Evolutionary conservation across 345 rosid genomes (phyloP).

Genomic region (Eucalyptus curtisii): DNA sequence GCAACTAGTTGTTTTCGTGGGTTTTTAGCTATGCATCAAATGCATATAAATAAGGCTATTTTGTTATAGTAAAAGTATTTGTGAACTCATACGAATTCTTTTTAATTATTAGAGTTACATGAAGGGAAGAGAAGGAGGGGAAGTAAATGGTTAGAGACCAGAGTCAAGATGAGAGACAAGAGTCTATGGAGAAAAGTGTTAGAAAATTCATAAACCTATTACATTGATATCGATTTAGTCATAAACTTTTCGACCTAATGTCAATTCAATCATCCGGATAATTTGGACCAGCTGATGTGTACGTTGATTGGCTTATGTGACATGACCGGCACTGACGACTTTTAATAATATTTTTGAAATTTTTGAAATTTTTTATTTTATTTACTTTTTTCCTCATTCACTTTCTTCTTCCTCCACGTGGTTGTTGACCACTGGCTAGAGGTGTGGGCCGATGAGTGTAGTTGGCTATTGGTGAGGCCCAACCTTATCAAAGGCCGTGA

Average conservation of each 20-base stretch:
- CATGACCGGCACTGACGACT: rapidly evolving
- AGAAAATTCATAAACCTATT: rapidly evolving
- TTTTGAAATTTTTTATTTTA: too few relatives aligned
- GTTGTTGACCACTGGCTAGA: too few relatives aligned
- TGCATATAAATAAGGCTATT: not conserved
- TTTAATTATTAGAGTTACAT: not conserved
- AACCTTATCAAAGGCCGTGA: too few relatives aligned
- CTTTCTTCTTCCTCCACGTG: too few relatives aligned
- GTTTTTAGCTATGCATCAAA: not conserved
- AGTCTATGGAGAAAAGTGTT: not conserved
- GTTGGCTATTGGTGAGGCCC: too few relatives aligned
- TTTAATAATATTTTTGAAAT: too few relatives aligned
- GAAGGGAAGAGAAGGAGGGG: not conserved
- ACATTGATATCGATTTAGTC: rapidly evolving
- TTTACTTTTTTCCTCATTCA: too few relatives aligned
- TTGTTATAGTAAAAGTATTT: not conserved
- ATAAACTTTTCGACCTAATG: rapidly evolving
- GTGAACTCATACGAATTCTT: not conserved
- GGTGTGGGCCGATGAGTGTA: too few relatives aligned
- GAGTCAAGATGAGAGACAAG: not conserved
- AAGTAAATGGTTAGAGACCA: not conserved
- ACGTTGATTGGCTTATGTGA: rapidly evolving
- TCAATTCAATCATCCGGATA: rapidly evolving
- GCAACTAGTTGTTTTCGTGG: not conserved
- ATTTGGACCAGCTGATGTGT: too few relatives aligned